Conservation (phyloP, 2,329 filamentous ascomycete genomes). For the Aspergillus eucalypticola region DNA sequence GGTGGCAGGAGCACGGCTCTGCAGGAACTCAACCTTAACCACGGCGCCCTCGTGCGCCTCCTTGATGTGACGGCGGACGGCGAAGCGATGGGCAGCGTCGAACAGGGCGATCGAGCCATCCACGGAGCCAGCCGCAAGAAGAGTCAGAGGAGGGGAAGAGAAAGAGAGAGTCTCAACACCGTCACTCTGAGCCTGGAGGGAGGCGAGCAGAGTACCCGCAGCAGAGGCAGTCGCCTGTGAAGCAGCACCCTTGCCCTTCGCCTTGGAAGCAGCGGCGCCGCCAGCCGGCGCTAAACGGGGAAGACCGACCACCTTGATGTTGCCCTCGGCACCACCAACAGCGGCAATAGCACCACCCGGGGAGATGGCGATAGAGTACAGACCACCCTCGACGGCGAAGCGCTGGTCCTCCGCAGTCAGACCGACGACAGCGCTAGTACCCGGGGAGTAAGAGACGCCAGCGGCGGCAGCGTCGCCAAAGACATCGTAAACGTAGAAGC, state of each 20-base stretch:
- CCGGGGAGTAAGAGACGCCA: constrained; percentile 57
- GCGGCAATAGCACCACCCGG: constrained; percentile 78
- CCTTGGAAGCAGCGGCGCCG: constrained; percentile 47
- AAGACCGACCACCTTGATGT: constrained; percentile 80
- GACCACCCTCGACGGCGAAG: constrained; percentile 85
- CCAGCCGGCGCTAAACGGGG: constrained; percentile 59
- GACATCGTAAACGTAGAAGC: constrained; percentile 89
- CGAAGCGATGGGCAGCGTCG: constrained; percentile 82
- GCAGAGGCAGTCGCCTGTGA: constrained; percentile 45
- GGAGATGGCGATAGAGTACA: constrained; percentile 84
- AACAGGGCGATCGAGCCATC: constrained; percentile 77
- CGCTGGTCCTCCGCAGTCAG: constrained; percentile 81
- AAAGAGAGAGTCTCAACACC: constrained; percentile 75
- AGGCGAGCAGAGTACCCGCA: constrained; percentile 74
- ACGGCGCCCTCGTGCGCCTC: constrained; percentile 86
- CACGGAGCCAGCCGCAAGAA: constrained; percentile 64
- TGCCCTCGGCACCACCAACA: constrained; percentile 82
- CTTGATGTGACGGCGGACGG: constrained; percentile 76
- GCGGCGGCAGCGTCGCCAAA: constrained; percentile 74
- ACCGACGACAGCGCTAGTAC: constrained; percentile 68
- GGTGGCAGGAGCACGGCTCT: constrained; percentile 42
- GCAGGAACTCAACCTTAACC: constrained; percentile 87
- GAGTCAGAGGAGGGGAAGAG: constrained; percentile 59
- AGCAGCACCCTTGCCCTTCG: constrained; percentile 51
- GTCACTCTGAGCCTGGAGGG: constrained; percentile 75